Evolutionary conservation across 305 asterid genomes (phyloP), one percentile per base, ranked within the genome.

Genomic region (Fraxinus ornus): DNA sequence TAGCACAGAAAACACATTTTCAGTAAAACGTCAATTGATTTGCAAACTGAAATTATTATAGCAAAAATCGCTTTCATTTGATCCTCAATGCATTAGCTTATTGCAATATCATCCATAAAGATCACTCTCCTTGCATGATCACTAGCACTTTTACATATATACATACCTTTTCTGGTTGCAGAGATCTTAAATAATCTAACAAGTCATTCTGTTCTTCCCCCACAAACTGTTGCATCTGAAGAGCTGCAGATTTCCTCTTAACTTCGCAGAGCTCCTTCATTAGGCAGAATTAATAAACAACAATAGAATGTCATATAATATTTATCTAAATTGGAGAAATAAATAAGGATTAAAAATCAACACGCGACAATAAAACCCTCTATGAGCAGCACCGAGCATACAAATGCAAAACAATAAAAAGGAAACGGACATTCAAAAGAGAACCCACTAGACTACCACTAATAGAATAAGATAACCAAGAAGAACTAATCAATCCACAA

Each of bases 201-300:
- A 95, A 89, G 83, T 95, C 99, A 84, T 95, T 95, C 87, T 95
- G 88, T 87, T 95, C 99, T 84, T 95, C 98, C 75, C 99, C 98
- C n/a, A 94, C 98, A 92, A 95, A 94, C 84, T 91, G 97, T 87
- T 95, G 99, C 99, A 95, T 93, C 89, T 95, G 99, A 83, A 95
- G 95, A 81, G 99, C 99, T 73, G 94, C 95, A 84, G 86, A 89
- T 89, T 93, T 95, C 90, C 98, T 90, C 91, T 91, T 90, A 52
- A 90, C 96, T 86, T 93, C 98, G 74, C 76, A 92, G 86, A 95
- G 96, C 86, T 93, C 98, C 98, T 94, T 86, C 70, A 80, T 73
- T 36, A 71, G 76, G 85, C 71, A 81, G 68, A 78, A 84, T 76
- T 47, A 39, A 78, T 49, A 70, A 41, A 79, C 36, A n/a, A 28